Conservation (phyloP, 805 yeast species). For the Sugiyamaella boreocaroliniensis region DNA sequence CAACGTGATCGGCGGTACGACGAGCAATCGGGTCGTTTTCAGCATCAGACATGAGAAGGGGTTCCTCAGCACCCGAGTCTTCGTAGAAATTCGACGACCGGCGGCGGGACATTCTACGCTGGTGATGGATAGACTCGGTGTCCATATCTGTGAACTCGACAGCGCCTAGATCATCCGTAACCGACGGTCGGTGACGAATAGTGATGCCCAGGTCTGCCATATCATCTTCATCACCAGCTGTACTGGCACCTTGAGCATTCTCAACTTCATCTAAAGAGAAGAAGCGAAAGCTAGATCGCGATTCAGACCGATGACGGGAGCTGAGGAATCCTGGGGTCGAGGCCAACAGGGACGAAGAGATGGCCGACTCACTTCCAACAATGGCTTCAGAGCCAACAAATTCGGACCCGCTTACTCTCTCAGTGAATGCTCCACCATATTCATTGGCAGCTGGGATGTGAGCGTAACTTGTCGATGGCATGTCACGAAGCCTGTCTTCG, state of each 20-base stretch:
- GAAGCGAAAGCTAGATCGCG: conserved; percentile 53
- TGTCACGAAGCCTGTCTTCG: neutral
- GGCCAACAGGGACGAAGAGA: neutral
- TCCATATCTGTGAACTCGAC: neutral
- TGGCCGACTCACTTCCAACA: neutral
- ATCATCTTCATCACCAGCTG: conserved; percentile 47
- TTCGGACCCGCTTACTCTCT: neutral
- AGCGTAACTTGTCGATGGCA: neutral
- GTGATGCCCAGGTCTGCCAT: conserved; percentile 24
- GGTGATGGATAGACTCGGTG: neutral
- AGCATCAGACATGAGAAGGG: conserved; percentile 14
- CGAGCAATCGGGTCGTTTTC: neutral
- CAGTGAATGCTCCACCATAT: neutral
- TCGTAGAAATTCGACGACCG: conserved; percentile 17
- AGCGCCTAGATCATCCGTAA: conserved; percentile 11
- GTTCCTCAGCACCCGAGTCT: conserved; percentile 17
- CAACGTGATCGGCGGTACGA: conserved; percentile 7
- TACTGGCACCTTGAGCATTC: conserved; percentile 74
- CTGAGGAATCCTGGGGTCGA: neutral
- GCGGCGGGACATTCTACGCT: conserved; percentile 3
- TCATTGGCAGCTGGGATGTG: neutral
- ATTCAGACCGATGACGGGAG: conserved; percentile 15
- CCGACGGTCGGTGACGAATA: conserved; percentile 10
- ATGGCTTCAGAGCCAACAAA: conserved; percentile 13
- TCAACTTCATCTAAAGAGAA: conserved; percentile 80